Percentiles rank a stretch among this genome's conserved stretches.
Evolutionary conservation across 2,329 filamentous ascomycete genomes (phyloP).

Genomic region (Arthrobotrys entomopaga): DNA sequence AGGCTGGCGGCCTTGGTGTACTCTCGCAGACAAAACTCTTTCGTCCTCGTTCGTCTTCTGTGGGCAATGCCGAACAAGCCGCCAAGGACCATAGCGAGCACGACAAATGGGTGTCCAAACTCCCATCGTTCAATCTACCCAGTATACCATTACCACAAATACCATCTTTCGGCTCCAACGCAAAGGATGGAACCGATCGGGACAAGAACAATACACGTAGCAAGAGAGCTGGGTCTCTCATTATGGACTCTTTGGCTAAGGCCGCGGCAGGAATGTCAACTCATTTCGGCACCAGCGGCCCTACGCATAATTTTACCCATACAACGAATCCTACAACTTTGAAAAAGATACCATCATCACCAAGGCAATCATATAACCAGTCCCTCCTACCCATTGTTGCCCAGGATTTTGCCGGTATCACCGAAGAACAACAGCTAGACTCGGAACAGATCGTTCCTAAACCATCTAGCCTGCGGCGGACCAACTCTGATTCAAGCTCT

Average conservation of each 20-base stretch:
- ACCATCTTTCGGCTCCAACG: slow-evolving; percentile 41
- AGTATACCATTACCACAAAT: slow-evolving; percentile 51
- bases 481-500: slow-evolving; percentile 44
- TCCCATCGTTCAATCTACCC: slow-evolving; percentile 53
- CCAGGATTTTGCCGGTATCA: slow-evolving; percentile 2
- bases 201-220: slow-evolving; percentile 29
- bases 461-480: slow-evolving; percentile 14
- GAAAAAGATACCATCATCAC: slow-evolving; percentile 12
- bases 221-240: slow-evolving; percentile 39
- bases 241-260: slow-evolving; percentile 48
- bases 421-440: not conserved
- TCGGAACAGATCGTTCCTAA: not conserved
- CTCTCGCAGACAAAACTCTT: slow-evolving; percentile 40
- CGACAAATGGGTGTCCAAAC: slow-evolving; percentile 48
- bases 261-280: slow-evolving; percentile 45
- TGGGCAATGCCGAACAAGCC: slow-evolving; percentile 41
- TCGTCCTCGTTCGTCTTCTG: slow-evolving; percentile 34
- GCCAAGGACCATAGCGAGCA: slow-evolving; percentile 31
- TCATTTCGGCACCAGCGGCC: slow-evolving; percentile 25
- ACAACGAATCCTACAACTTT: not conserved
- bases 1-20: slow-evolving; percentile 31
- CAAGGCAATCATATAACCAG: not conserved
- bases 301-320: not conserved
- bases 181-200: slow-evolving; percentile 37
- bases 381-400: not conserved